Evolutionary conservation across 768 basidiomycete genomes (phyloP).

Genomic region (Amanita pseudoporphyria): DNA sequence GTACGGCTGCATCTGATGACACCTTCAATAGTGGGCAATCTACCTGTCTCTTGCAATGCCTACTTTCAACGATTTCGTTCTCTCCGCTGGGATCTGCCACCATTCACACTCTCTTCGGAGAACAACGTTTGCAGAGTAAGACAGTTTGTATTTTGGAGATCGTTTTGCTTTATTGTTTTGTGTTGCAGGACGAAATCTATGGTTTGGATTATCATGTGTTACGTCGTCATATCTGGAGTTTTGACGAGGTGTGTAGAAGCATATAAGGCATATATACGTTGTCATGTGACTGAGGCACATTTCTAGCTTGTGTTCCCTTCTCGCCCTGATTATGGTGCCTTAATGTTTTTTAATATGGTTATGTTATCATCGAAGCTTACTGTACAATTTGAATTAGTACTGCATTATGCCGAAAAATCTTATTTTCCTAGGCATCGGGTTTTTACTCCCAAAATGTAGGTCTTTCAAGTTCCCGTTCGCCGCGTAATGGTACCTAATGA

Average conservation of each 20-base stretch:
- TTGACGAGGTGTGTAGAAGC: conserved; percentile 11
- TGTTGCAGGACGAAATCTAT: conserved; percentile 13
- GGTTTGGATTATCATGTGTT: conserved; percentile 13
- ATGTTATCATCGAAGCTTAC: neutral
- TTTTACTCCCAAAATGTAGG: conserved; percentile 15
- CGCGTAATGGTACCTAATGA: neutral
- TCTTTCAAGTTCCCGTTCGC: neutral
- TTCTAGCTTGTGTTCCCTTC: neutral
- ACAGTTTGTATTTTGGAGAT: neutral
- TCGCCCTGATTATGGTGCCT: neutral
- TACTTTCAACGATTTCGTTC: neutral
- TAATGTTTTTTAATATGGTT: too few species aligned
- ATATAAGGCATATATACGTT: neutral
- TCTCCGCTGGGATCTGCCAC: neutral
- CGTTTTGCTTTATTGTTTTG: too few species aligned
- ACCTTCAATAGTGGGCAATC: neutral
- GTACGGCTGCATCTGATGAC: neutral
- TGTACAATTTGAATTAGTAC: conserved; percentile 9
- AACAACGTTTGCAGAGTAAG: neutral
- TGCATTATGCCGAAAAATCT: conserved; percentile 12
- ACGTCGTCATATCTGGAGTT: conserved; percentile 14
- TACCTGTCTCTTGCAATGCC: neutral
- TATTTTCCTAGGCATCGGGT: conserved; percentile 13
- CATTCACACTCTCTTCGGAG: neutral
- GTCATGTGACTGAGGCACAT: neutral